Base-by-base conservation (phyloP, 768 basidiomycete species). In the Thelephora aurantiotincta region DNA sequence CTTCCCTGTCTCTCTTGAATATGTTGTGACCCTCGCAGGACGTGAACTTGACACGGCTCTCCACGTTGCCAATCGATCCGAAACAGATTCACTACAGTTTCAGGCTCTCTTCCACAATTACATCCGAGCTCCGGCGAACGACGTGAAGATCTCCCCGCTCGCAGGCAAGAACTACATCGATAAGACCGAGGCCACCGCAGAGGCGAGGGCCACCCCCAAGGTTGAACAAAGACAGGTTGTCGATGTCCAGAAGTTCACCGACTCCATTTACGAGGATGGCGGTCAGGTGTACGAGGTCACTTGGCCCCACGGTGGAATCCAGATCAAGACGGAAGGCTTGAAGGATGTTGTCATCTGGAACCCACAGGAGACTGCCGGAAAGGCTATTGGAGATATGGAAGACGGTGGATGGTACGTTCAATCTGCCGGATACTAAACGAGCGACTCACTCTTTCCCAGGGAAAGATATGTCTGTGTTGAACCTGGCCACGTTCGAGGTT, bases 311-410 rank as follows among this genome's bases (percentile, higher is more conserved):
- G 78, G 77, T 5, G 71, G 73, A 0, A 49, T 88, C 19, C 64
- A 67, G 37, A 65, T 89, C 41, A 69, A 60, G 50, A 68, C 72
- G 14, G 59, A 49, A n/a, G 71, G 74, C 37, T 65, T 88, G 52
- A 82, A 80, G 57, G 82, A 90, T 50, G 75, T 91, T 6, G 90
- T 92, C n/a, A 67, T 94, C 35, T 98, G 96, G 94, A 98, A 99
- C 66, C 94, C 96, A 6, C 78, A 78, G 55, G 69, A 67, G 30
- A 76, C 72, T 50, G 69, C 63, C 11, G 90, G 90, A 0, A 66
- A 68, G 19, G 81, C 76, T 56, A 83, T 98, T 7, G 77, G 63
- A 11, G 94, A 99, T 59, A 90, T 99, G 89, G 89, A 97, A 58
- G 71, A 74, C 5, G 73, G 74, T 0, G 94, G 93, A 60, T 93